Base-by-base conservation (phyloP, 2,329 filamentous ascomycete species). In the Fusarium humuli region DNA sequence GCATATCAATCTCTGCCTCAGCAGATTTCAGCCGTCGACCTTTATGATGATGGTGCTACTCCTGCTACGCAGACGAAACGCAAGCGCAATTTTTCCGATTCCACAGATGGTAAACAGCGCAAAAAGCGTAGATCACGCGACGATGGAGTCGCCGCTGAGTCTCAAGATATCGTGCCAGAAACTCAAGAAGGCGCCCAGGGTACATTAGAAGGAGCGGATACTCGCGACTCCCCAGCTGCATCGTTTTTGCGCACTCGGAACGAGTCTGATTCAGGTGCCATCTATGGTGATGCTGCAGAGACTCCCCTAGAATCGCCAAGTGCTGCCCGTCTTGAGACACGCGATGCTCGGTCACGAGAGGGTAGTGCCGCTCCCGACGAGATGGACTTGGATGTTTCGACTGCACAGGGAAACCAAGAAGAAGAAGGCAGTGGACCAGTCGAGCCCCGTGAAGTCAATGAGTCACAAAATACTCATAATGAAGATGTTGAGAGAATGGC, bases 121-220 rank as follows among this genome's bases (percentile, higher is more conserved):
- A 81, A 80, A 73, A 81, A 80, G 70, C 72, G 70, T 20, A 78
- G 73, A 40, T 69, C 76, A 13, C 61, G 71, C 47, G 73, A 74
- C 22, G 57, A 72, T 9, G 73, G 61, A n/a, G 57, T 45, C 29
- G 68, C 63, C n/a, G 20, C 46, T 27, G 57, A 57, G 23, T 67
- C 70, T 27, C 70, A 75, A 22, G 70, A 73, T 7, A 67, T 72
- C 7, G 49, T 70, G 37, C 67, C 65, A 32, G 70, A 59, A 50
- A 75, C 71, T 30, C 70, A 73, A 45, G 64, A 75, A 46, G 59
- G 57, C 12, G 62, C 57, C n/a, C 62, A 74, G n/a, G 42, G 63
- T 40, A 55, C 54, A 49, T 45, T 58, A 29, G 49, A 55, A 16
- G 48, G 65, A 65, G 37, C 18, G 9, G 47, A 52, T 40, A 61